These are phyloP conservation scores for Nicotiana paniculata DNA, from an alignment of 257 asterid species.

Conservation along the genomic window DNA sequence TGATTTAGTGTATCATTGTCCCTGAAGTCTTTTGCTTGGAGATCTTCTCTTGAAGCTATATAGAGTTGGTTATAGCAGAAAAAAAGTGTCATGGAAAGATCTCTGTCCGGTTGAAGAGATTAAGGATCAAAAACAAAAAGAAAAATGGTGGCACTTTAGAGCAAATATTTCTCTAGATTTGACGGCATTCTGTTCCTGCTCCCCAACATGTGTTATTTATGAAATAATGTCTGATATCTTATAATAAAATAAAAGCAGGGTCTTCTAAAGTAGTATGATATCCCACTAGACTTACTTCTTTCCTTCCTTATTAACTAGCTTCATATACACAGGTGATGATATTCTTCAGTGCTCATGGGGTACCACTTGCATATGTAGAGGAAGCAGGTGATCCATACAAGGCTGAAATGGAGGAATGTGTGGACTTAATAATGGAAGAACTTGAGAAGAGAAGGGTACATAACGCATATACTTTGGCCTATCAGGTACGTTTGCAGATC, in stretches of 20 bases:
- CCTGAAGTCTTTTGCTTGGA: neutral
- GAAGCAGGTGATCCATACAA: slow-evolving; percentile 99
- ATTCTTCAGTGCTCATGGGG: slow-evolving; percentile 99
- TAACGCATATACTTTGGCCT: slow-evolving; percentile 84
- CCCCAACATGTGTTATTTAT: neutral
- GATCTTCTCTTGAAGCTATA: neutral
- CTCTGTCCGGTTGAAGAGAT: neutral
- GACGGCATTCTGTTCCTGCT: neutral
- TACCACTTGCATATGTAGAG: slow-evolving; percentile 96
- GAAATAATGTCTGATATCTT: neutral
- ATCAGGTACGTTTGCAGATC: slow-evolving; percentile 57
- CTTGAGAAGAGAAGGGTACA: slow-evolving; percentile 61
- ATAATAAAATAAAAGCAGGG: neutral
- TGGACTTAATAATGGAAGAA: slow-evolving; percentile 97
- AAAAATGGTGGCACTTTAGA: neutral
- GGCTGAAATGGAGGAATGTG: slow-evolving; percentile 99
- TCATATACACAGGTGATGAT: slow-evolving; percentile 68
- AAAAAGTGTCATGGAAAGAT: neutral
- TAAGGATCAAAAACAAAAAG: neutral
- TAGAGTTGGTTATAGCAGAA: slow-evolving; percentile 1
- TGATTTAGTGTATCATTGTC: neutral
- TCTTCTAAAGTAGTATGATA: neutral
- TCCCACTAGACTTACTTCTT: neutral
- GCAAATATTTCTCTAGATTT: neutral
- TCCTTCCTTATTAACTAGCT: slow-evolving; percentile 5